Evolutionary conservation across 345 rosid genomes (phyloP).

Genomic region (Firmiana major): DNA sequence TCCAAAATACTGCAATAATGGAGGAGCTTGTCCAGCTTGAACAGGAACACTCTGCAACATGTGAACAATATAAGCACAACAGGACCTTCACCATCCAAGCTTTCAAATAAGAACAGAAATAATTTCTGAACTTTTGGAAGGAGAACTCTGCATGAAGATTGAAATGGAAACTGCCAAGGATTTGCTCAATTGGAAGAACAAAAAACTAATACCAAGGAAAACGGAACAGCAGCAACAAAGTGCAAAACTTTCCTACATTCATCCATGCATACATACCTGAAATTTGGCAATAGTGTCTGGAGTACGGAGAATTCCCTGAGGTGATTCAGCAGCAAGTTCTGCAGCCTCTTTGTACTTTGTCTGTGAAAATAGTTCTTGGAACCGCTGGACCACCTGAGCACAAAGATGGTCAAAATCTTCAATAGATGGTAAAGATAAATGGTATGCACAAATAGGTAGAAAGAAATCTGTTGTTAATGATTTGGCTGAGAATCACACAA

Average conservation of each 20-base stretch:
- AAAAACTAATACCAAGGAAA: neutral
- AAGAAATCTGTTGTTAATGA: neutral
- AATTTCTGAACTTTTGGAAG: neutral
- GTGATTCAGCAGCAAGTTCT: constrained; percentile 97
- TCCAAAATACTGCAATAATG: constrained; percentile 93
- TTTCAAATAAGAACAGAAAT: neutral
- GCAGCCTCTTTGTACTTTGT: constrained; percentile 98
- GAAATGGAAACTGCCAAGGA: neutral
- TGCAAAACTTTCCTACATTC: neutral
- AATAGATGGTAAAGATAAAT: neutral
- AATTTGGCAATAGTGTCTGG: constrained; percentile 92
- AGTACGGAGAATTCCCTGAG: constrained; percentile 89
- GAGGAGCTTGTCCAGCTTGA: constrained; percentile 98
- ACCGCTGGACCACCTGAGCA: constrained; percentile 78
- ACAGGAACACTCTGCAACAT: constrained; percentile 87
- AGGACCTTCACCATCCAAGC: neutral
- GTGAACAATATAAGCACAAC: neutral
- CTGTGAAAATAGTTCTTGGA: constrained; percentile 92
- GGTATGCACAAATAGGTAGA: neutral
- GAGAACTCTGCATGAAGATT: neutral
- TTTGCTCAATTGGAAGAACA: neutral
- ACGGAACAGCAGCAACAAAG: neutral
- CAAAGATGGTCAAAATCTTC: neutral
- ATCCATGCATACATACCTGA: constrained; percentile 48
- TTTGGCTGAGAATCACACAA: neutral